Evolutionary conservation across 306 rosid species (phyloP).

Genomic region (Quercus dentata): DNA sequence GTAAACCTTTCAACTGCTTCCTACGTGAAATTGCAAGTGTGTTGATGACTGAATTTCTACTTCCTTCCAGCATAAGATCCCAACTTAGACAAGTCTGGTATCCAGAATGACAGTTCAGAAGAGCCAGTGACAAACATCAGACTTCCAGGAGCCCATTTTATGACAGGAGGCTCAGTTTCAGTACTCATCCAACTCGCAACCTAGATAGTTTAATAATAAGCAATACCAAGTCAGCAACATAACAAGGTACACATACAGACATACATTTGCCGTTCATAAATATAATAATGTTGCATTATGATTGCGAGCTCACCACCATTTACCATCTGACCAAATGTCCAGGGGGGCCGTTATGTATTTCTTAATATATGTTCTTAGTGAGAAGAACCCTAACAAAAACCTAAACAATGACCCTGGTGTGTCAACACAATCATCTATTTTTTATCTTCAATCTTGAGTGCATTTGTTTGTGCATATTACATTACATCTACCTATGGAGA

Average conservation of each 20-base stretch:
- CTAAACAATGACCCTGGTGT: not conserved
- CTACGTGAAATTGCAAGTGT: not conserved
- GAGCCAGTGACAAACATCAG: conserved; percentile 94
- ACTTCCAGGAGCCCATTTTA: conserved; percentile 92
- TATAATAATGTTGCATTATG: not conserved
- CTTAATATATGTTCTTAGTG: not conserved
- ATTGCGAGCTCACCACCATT: not conserved
- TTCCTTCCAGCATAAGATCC: conserved; percentile 85
- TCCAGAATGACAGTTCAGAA: conserved; percentile 86
- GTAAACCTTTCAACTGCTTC: conserved; percentile 8
- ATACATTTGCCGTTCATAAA: not conserved
- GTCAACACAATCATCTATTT: not conserved
- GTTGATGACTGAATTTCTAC: conserved; percentile 34
- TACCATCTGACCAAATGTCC: not conserved
- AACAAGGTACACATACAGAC: not conserved
- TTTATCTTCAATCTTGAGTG: not conserved
- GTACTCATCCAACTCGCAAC: conserved; percentile 94
- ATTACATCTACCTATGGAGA: not conserved
- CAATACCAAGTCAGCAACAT: conserved; percentile 1
- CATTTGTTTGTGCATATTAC: not conserved
- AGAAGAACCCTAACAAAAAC: not conserved
- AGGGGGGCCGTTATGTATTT: not conserved
- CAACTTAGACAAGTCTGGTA: conserved; percentile 88
- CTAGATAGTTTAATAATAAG: conserved; percentile 32
- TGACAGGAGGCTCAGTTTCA: conserved; percentile 86